These are phyloP conservation scores for Chloromonas sp. DNA, from an alignment of 163 green algal genomes.

Conservation along the genomic window DNA sequence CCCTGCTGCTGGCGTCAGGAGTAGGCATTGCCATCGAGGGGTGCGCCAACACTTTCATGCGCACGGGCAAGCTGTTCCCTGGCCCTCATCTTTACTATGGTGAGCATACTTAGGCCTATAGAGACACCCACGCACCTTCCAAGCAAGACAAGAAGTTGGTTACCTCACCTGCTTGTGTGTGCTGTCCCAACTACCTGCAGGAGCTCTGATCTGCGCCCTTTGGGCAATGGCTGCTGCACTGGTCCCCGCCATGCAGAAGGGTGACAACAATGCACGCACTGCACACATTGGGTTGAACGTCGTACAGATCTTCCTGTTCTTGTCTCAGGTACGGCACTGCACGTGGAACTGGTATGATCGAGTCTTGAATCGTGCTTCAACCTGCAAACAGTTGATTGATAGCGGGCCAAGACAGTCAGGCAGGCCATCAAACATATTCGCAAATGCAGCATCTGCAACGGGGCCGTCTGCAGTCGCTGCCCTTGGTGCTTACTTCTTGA, in stretches of 20 bases:
- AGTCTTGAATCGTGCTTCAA: neutral
- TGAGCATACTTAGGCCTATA: neutral
- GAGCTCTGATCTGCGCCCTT: conserved; percentile 82
- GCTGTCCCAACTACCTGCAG: conserved; percentile 14
- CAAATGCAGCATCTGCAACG: neutral
- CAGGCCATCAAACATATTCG: neutral
- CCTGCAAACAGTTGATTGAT: neutral
- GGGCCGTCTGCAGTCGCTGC: neutral
- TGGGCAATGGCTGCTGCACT: conserved; percentile 90
- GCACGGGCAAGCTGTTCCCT: conserved; percentile 94
- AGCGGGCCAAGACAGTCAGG: neutral
- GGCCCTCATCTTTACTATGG: conserved; percentile 92
- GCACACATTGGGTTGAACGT: conserved; percentile 90
- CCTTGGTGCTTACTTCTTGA: neutral
- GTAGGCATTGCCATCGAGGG: conserved; percentile 80
- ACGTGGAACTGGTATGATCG: neutral
- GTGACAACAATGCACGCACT: conserved; percentile 81
- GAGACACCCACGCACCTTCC: neutral
- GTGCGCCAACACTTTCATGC: conserved; percentile 88
- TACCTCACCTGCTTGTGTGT: neutral
- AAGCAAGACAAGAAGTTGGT: too few species aligned
- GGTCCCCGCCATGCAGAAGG: conserved; percentile 93
- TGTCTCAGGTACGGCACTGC: conserved; percentile 57
- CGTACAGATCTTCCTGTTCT: conserved; percentile 84
- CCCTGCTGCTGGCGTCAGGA: conserved; percentile 80